Conservation (phyloP, 2,329 filamentous ascomycete species). For the Polytolypa hystricis region DNA sequence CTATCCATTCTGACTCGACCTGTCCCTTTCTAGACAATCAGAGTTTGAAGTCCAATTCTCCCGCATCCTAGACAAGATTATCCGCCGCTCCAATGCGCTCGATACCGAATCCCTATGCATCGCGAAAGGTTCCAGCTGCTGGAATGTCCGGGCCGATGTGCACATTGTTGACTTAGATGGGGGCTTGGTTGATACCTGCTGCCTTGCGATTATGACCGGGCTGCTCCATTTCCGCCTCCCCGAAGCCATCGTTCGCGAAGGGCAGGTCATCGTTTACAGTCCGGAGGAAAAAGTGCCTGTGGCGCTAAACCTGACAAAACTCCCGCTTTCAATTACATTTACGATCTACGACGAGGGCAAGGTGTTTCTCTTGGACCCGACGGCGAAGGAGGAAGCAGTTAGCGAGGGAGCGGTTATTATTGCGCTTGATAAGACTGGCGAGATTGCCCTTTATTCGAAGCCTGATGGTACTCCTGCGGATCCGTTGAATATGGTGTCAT, state of each 20-base stretch:
- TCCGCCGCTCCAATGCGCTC: slow-evolving; percentile 81
- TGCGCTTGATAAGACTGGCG: slow-evolving; percentile 78
- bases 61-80: slow-evolving; percentile 82
- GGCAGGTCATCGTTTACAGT: slow-evolving; percentile 73
- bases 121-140: slow-evolving; percentile 80
- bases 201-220: slow-evolving; percentile 76
- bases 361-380: slow-evolving; percentile 35
- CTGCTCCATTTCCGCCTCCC: slow-evolving; percentile 85
- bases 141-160: slow-evolving; percentile 80
- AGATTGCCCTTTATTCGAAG: slow-evolving; percentile 86
- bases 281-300: slow-evolving; percentile 80
- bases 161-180: slow-evolving; percentile 89
- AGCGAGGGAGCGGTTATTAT: slow-evolving; percentile 62
- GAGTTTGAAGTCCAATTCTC: slow-evolving; percentile 79
- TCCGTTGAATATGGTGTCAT: slow-evolving; percentile 65
- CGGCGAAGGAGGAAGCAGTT: slow-evolving; percentile 39
- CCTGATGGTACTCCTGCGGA: slow-evolving; percentile 75
- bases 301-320: slow-evolving; percentile 79
- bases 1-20: too few relatives aligned
- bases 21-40: slow-evolving; percentile 46
- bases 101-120: slow-evolving; percentile 95
- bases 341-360: slow-evolving; percentile 55
- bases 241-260: slow-evolving; percentile 77
- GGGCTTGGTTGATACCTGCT: slow-evolving; percentile 75
- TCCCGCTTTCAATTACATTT: slow-evolving; percentile 84